Conservation (phyloP, 176 grass and related monocot species). For the Cocos nucifera region DNA sequence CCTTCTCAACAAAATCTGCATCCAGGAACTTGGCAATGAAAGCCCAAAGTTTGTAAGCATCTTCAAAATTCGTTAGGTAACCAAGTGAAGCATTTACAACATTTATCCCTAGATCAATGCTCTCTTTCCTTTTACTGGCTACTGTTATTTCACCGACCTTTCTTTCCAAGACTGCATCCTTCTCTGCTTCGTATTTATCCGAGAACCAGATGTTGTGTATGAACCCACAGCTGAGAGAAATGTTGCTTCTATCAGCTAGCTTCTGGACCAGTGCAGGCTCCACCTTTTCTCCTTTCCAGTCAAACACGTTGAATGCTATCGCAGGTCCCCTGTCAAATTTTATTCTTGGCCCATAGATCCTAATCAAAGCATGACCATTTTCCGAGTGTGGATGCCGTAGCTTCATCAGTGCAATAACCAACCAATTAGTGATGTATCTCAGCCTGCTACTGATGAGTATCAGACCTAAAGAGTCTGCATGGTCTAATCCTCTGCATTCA, state of each 20-base stretch:
- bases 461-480: constrained; percentile 65
- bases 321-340: constrained; percentile 75
- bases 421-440: constrained; percentile 82
- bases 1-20: constrained; percentile 91
- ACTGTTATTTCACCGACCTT: not conserved
- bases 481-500: constrained; percentile 73
- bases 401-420: constrained; percentile 68
- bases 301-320: constrained; percentile 88
- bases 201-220: constrained; percentile 66
- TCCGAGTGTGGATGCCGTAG: constrained; percentile 53
- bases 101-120: constrained; percentile 44
- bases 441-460: constrained; percentile 61
- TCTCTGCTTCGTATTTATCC: constrained; percentile 44
- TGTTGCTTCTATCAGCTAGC: constrained; percentile 76
- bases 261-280: constrained; percentile 72
- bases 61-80: constrained; percentile 82
- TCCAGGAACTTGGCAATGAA: constrained; percentile 89
- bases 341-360: constrained; percentile 59
- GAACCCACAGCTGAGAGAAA: constrained; percentile 74
- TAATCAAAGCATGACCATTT: constrained; percentile 45
- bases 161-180: constrained; percentile 34
- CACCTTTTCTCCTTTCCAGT: constrained; percentile 77
- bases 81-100: constrained; percentile 77
- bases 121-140: constrained; percentile 22
- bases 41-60: constrained; percentile 78